Evolutionary conservation across 139 green algal species (phyloP), one percentile per base, ranked within the genome.

Genomic region (Chlamydomonas sp.): DNA sequence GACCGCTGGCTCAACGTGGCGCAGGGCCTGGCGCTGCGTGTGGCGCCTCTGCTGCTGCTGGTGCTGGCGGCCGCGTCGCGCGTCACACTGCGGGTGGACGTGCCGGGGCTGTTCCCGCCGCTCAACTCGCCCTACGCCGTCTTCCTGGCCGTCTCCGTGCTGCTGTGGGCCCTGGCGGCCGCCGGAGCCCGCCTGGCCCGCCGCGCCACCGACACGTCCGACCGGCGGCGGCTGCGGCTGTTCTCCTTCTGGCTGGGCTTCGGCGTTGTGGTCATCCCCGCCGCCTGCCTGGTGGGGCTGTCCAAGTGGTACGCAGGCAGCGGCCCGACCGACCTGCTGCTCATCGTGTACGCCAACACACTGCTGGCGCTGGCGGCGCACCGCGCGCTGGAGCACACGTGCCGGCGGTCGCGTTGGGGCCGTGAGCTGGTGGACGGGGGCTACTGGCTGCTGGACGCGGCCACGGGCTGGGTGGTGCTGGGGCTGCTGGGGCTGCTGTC

Each of bases 311-410:
- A 49, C 31, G 31, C 31, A 49, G 31, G 31, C 31, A 49, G 31
- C 31, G 31, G 31, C 31, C 31, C 78, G 58, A 20, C 80, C 80
- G 69, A 67, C 57, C 80, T 85, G 67, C 20, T 58, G 20, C 80
- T 85, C 15, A 5, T 85, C 57, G 67, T 85, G 17, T 85, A 85
- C 80, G 68, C 68, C 14, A 85, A 85, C 66, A 78, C n/a, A 57
- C 80, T 78, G 80, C 67, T 85, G 58, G 68, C 73, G 18, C 80
- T 85, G 4, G 80, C 68, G 2, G 58, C 67, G 58, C 80, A 85
- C 59, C 57, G 58, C 6, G 15, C 17, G 0, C 5, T 78, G 58
- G 80, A 85, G 80, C 67, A 78, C 57, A 57, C 73, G 2, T 63
- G 62, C 6, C 67, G 67, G 18, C 2, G 49, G 10, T 77, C 68